phyloP scores from a whole-genome alignment of 805 yeast species.

The Scheffersomyces spartinae region DNA sequence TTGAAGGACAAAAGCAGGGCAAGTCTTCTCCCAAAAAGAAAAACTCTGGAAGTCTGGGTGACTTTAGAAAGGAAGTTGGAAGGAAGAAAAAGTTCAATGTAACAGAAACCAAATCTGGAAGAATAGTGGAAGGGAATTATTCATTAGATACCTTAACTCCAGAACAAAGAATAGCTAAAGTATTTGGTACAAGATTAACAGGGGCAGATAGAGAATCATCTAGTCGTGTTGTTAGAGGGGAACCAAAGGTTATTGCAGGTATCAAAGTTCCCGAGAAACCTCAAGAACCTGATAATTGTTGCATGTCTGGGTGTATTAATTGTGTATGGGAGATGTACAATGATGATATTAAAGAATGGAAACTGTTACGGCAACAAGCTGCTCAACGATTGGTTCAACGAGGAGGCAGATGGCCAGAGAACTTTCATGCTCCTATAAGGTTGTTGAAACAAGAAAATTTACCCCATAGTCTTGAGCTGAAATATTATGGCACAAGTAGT shows the following conservation, averaged over 20 bases:
- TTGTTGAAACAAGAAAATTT: slow-evolving; percentile 19
- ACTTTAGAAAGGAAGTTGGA: too few species aligned
- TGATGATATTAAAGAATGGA: slow-evolving; percentile 85
- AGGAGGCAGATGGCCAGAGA: slow-evolving; percentile 34
- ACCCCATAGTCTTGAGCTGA: slow-evolving; percentile 25
- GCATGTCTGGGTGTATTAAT: slow-evolving; percentile 94
- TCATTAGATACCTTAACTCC: slow-evolving; percentile 18
- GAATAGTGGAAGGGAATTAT: slow-evolving; percentile 27
- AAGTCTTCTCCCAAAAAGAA: too few species aligned
- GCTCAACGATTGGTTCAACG: slow-evolving; percentile 24
- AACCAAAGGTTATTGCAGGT: slow-evolving; percentile 38
- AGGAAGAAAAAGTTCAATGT: too few species aligned
- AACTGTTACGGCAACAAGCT: slow-evolving; percentile 45
- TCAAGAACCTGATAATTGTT: slow-evolving; percentile 86
- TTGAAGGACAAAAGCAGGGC: too few species aligned
- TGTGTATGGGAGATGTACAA: slow-evolving; percentile 94
- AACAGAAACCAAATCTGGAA: too few species aligned
- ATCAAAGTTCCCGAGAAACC: slow-evolving; percentile 76
- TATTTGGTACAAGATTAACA: slow-evolving; percentile 46
- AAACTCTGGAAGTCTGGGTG: too few species aligned
- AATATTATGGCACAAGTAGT: too few species aligned
- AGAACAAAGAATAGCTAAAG: slow-evolving; percentile 35
- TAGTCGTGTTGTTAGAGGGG: slow-evolving; percentile 23
- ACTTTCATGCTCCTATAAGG: slow-evolving; percentile 29
- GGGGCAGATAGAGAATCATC: slow-evolving; percentile 32